These are phyloP conservation scores for Ceratopteris richardii DNA, from an alignment of 75 land plant genomes.

Conservation along the genomic window DNA sequence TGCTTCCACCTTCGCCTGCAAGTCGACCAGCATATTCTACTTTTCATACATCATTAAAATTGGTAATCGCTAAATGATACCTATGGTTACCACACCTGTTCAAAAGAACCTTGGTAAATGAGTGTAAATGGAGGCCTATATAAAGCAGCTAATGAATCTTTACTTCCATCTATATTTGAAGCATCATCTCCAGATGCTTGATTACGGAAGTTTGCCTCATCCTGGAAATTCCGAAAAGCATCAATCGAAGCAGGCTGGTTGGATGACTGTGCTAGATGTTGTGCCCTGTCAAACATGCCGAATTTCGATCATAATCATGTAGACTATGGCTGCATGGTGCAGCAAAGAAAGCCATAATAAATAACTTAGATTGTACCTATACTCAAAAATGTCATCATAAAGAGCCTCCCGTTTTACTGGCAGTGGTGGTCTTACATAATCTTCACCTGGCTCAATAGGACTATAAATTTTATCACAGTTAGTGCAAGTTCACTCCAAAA, in stretches of 20 bases:
- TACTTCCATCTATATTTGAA: slow-evolving; percentile 29
- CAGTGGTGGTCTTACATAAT: slow-evolving; percentile 87
- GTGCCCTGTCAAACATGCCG: slow-evolving; percentile 28
- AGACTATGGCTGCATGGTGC: not conserved
- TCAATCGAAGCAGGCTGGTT: slow-evolving; percentile 54
- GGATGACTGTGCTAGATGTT: slow-evolving; percentile 34
- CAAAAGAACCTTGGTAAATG: slow-evolving; percentile 85
- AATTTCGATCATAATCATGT: not conserved
- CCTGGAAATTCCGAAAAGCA: slow-evolving; percentile 90
- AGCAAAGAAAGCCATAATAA: not conserved
- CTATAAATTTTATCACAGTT: slow-evolving; percentile 11
- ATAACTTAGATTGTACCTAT: slow-evolving; percentile 33
- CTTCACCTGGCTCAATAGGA: slow-evolving; percentile 23
- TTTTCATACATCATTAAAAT: not conserved
- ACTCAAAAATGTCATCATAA: slow-evolving; percentile 65
- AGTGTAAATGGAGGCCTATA: slow-evolving; percentile 90
- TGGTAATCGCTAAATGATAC: not conserved
- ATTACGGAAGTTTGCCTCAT: slow-evolving; percentile 64
- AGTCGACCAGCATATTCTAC: not conserved
- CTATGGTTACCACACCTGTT: slow-evolving; percentile 45
- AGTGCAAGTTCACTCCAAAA: too few relatives aligned
- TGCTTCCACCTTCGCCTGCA: slow-evolving; percentile 86
- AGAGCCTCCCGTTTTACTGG: slow-evolving; percentile 90
- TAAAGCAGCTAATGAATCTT: slow-evolving; percentile 81
- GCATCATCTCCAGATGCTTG: slow-evolving; percentile 39